phyloP scores from a whole-genome alignment of 108 stramenopile genomes.

The Aurantiochytrium sp. region DNA sequence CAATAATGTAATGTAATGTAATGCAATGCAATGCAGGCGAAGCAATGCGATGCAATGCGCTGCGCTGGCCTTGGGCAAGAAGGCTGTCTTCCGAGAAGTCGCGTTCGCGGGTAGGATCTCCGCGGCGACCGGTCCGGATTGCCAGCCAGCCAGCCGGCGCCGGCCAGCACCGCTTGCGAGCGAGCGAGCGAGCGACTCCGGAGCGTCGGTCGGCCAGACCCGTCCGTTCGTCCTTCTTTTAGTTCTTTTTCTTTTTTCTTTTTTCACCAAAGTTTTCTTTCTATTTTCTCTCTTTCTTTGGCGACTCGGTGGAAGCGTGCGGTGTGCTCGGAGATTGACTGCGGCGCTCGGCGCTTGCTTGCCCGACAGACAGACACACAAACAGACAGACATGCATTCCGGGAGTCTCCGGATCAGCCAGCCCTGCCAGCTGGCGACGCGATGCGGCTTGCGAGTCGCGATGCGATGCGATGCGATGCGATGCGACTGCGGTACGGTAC shows the following conservation, averaged over 20 bases:
- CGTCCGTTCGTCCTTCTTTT: neutral
- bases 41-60: neutral
- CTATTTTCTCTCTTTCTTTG: neutral
- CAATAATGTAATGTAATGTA: neutral
- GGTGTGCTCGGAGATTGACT: too few relatives aligned
- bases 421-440: too few relatives aligned
- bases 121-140: too few relatives aligned
- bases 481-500: too few relatives aligned
- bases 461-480: too few relatives aligned
- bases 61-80: neutral
- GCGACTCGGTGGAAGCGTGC: neutral
- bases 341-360: too few relatives aligned
- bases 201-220: neutral
- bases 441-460: too few relatives aligned
- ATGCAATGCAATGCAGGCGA: neutral
- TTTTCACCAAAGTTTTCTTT: neutral
- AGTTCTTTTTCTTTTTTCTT: neutral
- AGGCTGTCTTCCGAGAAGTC: neutral
- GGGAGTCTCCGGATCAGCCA: too few relatives aligned
- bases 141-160: too few relatives aligned
- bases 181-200: neutral
- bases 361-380: too few relatives aligned
- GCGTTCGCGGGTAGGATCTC: neutral
- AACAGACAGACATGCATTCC: too few relatives aligned
- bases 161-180: neutral